Percentiles rank a stretch among this genome's conserved stretches.
Evolutionary conservation across 805 yeast genomes (phyloP).

Genomic region (Barnettozyma botsteinii): DNA sequence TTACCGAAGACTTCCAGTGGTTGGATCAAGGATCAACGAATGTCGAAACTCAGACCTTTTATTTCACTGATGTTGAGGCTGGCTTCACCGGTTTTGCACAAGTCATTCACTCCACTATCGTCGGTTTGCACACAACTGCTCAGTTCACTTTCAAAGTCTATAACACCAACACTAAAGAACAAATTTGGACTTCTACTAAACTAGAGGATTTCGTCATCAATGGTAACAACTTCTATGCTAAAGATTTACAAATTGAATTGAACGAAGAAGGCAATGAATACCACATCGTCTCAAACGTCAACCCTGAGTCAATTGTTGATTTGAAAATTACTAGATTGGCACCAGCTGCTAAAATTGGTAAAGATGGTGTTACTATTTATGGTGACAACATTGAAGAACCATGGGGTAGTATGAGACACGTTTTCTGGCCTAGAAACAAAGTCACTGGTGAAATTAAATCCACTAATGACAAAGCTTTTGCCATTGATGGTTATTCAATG

Average conservation of each 20-base stretch:
- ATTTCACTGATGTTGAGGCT: constrained; percentile 58
- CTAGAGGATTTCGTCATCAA: constrained; percentile 69
- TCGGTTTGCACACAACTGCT: constrained; percentile 84
- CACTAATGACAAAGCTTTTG: constrained; percentile 26
- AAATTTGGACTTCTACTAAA: constrained; percentile 87
- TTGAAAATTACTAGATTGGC: constrained; percentile 53
- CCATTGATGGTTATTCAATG: constrained; percentile 48
- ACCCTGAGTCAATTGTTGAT: constrained; percentile 65
- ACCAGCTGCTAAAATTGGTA: constrained; percentile 86
- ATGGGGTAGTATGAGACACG: constrained; percentile 97
- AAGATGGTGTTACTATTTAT: constrained; percentile 77
- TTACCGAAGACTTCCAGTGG: constrained; percentile 71
- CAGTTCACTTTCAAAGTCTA: constrained; percentile 88
- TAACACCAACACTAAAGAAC: constrained; percentile 41
- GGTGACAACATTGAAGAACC: constrained; percentile 82
- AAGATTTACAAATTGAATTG: constrained; percentile 58
- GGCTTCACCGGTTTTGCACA: constrained; percentile 86
- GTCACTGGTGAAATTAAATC: constrained; percentile 60
- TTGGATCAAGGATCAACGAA: constrained; percentile 69
- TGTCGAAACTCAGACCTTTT: constrained; percentile 94
- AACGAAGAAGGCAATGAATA: constrained; percentile 47
- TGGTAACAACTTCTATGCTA: constrained; percentile 78
- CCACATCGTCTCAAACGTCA: constrained; percentile 58
- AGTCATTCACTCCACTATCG: constrained; percentile 86
- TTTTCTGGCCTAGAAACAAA: constrained; percentile 90